These are phyloP conservation scores for Shiraia bambusicola DNA, from an alignment of 2,329 filamentous ascomycete genomes.

Conservation along the genomic window DNA sequence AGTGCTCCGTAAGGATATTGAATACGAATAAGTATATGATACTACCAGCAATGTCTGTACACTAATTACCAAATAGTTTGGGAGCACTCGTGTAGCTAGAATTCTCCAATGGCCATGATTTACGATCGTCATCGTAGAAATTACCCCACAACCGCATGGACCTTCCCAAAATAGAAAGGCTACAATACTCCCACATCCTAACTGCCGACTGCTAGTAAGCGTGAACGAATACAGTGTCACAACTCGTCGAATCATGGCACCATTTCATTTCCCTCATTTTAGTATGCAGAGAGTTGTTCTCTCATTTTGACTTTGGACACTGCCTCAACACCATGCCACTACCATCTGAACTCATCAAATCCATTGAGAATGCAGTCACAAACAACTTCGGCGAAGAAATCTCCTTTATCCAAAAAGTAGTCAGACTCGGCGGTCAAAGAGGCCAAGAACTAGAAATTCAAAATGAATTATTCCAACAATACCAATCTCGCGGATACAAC, in stretches of 20 bases:
- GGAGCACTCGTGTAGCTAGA: too few relatives aligned
- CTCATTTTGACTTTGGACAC: not conserved
- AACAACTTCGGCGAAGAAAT: conserved; percentile 20
- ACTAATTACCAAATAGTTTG: too few relatives aligned
- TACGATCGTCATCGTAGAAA: not conserved
- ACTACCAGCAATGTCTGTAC: too few relatives aligned
- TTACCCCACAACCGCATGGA: too few relatives aligned
- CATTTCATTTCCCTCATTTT: too few relatives aligned
- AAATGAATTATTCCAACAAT: conserved; percentile 15
- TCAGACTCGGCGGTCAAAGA: conserved; percentile 21
- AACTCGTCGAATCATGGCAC: too few relatives aligned
- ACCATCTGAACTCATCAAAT: conserved; percentile 7
- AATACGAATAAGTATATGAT: not conserved
- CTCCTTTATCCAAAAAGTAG: conserved; percentile 17
- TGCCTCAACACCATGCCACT: conserved; percentile 7
- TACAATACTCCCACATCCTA: too few relatives aligned
- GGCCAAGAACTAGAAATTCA: conserved; percentile 18
- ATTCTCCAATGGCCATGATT: too few relatives aligned
- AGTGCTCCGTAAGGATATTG: conserved; percentile 19
- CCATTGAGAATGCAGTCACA: conserved; percentile 15
- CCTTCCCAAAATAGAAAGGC: too few relatives aligned
- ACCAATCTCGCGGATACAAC: conserved; percentile 11
- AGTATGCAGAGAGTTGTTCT: too few relatives aligned
- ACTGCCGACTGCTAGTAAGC: too few relatives aligned
- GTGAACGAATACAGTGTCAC: too few relatives aligned